Evolutionary conservation across 2,329 filamentous ascomycete genomes (phyloP).

Genomic region (Pseudogymnoascus sp.): DNA sequence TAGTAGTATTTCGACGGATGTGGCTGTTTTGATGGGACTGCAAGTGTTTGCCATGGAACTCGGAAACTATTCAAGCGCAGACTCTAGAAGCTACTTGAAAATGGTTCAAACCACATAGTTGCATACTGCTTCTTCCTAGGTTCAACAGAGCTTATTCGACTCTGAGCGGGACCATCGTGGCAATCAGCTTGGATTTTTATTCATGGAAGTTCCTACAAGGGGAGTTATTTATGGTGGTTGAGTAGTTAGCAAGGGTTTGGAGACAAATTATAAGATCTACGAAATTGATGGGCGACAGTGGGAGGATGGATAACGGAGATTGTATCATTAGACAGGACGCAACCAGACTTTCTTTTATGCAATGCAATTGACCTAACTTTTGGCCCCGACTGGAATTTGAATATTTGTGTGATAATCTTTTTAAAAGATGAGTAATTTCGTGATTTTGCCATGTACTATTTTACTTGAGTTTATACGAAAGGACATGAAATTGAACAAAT

Average conservation of each 20-base stretch:
- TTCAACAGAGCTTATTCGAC: neutral
- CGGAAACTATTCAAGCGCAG: neutral
- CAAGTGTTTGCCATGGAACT: neutral
- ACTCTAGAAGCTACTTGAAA: neutral
- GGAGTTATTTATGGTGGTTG: neutral
- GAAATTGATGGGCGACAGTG: neutral
- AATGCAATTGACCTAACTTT: neutral
- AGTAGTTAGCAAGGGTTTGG: neutral
- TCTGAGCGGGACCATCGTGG: no score
- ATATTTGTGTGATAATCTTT: neutral
- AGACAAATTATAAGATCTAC: neutral
- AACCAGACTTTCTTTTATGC: constrained; percentile 5
- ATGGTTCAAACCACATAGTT: neutral
- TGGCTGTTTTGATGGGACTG: neutral
- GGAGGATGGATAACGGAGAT: neutral
- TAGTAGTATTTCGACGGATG: neutral
- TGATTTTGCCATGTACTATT: neutral
- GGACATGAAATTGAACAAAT: neutral
- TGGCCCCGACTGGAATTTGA: neutral
- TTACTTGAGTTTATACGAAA: neutral
- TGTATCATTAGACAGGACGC: neutral
- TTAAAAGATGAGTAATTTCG: neutral
- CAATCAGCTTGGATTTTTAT: neutral
- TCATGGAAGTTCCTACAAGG: neutral
- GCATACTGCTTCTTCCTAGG: no score